phyloP scores from a whole-genome alignment of 257 asterid genomes.

The Nicotiana benthamiana region DNA sequence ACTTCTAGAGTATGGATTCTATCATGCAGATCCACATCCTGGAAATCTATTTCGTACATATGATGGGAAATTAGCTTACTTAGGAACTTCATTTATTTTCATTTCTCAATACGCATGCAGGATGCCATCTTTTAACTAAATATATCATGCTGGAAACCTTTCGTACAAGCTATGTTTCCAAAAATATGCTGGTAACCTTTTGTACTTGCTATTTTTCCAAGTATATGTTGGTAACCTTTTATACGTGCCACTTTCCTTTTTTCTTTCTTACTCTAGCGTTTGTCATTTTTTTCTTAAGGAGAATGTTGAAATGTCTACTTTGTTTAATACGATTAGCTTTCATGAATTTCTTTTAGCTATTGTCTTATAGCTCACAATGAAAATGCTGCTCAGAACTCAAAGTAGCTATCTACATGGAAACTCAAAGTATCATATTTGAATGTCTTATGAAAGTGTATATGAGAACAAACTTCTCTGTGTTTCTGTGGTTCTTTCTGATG shows the following conservation, averaged over 20 bases:
- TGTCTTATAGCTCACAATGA: neutral
- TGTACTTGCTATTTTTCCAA: neutral
- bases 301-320: neutral
- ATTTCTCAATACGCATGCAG: conserved; percentile 11
- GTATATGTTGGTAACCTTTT: neutral
- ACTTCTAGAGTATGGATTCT: conserved; percentile 91
- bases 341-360: neutral
- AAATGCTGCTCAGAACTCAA: neutral
- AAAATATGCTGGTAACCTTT: neutral
- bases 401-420: neutral
- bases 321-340: neutral
- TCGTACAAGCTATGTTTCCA: neutral
- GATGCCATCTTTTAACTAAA: neutral
- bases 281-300: neutral
- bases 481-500: neutral
- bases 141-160: neutral
- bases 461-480: neutral
- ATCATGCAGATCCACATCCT: conserved; percentile 99
- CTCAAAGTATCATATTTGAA: neutral
- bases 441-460: neutral
- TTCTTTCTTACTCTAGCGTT: neutral
- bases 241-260: neutral
- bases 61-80: conserved; percentile 92
- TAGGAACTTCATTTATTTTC: conserved; percentile 44
- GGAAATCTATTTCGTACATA: conserved; percentile 89